Conservation (phyloP, 1,139 yeast genomes). For the Hyphopichia khmerensis region DNA sequence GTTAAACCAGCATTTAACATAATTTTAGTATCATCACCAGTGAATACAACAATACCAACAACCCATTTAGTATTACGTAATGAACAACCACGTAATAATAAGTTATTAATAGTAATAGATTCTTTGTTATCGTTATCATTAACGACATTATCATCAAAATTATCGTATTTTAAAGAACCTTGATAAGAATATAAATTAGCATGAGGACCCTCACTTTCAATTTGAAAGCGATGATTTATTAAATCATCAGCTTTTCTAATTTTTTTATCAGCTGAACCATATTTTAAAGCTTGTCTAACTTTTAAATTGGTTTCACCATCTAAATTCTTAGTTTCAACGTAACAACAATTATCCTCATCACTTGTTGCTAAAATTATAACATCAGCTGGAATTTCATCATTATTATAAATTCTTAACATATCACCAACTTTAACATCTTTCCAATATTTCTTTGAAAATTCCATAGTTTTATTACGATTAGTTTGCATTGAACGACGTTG, state of each 20-base stretch:
- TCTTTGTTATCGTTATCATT: slow-evolving; percentile 26
- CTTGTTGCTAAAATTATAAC: slow-evolving; percentile 49
- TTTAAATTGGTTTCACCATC: slow-evolving; percentile 64
- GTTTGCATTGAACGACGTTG: slow-evolving; percentile 7
- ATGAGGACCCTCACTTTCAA: slow-evolving; percentile 58
- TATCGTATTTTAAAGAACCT: slow-evolving; percentile 47
- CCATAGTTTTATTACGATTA: slow-evolving; percentile 19
- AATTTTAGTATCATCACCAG: slow-evolving; percentile 57
- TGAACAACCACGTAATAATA: slow-evolving; percentile 51
- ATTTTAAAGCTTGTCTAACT: slow-evolving; percentile 49
- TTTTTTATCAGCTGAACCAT: slow-evolving; percentile 30
- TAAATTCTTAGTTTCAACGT: slow-evolving; percentile 57
- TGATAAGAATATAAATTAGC: slow-evolving; percentile 53
- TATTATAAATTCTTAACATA: slow-evolving; percentile 48
- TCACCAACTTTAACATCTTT: slow-evolving; percentile 58
- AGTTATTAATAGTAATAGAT: slow-evolving; percentile 47
- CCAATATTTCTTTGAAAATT: slow-evolving; percentile 44
- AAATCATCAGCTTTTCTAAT: slow-evolving; percentile 46
- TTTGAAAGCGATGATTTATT: slow-evolving; percentile 34
- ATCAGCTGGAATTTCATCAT: slow-evolving; percentile 62
- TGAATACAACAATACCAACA: slow-evolving; percentile 49
- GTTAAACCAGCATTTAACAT: slow-evolving; percentile 59
- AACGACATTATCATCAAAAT: slow-evolving; percentile 13
- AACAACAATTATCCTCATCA: slow-evolving; percentile 54
- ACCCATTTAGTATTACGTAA: slow-evolving; percentile 58